Evolutionary conservation across 2,329 filamentous ascomycete genomes (phyloP).

Genomic region (Diaporthe nobilis): DNA sequence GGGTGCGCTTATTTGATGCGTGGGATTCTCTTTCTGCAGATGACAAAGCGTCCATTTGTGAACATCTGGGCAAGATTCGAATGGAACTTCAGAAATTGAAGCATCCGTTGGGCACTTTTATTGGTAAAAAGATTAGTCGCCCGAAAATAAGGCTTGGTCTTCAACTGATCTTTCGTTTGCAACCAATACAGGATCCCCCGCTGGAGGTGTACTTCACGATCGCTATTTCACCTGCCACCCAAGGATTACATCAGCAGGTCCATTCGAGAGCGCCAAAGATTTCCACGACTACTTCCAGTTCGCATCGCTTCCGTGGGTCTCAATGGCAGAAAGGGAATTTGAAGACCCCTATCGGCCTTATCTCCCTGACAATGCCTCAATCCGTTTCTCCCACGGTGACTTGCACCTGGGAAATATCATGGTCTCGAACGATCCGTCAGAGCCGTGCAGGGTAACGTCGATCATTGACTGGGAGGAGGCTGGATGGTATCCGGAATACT

Average conservation of each 20-base stretch:
- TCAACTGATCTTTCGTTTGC: too few species aligned
- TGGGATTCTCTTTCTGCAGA: too few species aligned
- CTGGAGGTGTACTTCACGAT: background rate
- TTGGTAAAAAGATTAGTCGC: too few species aligned
- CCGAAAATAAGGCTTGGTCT: too few species aligned
- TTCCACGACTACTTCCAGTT: slow-evolving; percentile 11
- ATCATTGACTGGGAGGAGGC: slow-evolving; percentile 12
- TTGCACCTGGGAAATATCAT: slow-evolving; percentile 2
- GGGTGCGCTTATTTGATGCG: too few species aligned
- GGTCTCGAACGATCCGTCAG: background rate
- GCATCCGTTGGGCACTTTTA: too few species aligned
- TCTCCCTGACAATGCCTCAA: background rate
- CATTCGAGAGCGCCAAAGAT: background rate
- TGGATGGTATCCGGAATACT: background rate
- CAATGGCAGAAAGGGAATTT: background rate
- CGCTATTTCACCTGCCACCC: background rate
- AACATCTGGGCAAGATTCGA: too few species aligned
- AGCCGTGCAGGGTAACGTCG: background rate
- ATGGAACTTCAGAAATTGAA: too few species aligned
- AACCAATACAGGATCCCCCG: background rate
- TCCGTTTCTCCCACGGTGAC: background rate
- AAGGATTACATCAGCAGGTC: background rate
- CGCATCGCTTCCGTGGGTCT: background rate
- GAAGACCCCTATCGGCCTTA: background rate
- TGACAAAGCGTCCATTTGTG: too few species aligned